phyloP scores from a whole-genome alignment of 371 early-diverging fungal species.

The Polyrhizophydium stewartii region DNA sequence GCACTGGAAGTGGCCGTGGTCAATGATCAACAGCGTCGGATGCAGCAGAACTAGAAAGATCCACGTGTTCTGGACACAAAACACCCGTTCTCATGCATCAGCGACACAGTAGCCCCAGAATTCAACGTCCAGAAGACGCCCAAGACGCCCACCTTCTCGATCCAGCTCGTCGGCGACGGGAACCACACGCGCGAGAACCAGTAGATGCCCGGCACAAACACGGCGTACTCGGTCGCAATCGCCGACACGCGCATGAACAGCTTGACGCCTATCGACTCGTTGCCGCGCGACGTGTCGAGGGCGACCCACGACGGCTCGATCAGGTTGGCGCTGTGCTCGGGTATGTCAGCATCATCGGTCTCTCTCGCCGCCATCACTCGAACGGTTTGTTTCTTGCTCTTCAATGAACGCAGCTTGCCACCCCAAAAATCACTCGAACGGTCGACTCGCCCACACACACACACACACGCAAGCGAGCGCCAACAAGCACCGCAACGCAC shows the following conservation, averaged over 20 bases:
- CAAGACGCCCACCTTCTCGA: not conserved
- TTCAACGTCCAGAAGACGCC: too few relatives aligned
- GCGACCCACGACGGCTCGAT: conserved; percentile 84
- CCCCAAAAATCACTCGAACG: too few relatives aligned
- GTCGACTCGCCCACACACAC: too few relatives aligned
- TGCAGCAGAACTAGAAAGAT: conserved; percentile 66
- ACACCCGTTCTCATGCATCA: not conserved
- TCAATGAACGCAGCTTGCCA: too few relatives aligned
- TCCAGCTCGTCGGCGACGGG: not conserved
- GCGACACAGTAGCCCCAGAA: not conserved
- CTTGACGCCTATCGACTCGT: conserved; percentile 66
- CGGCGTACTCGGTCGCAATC: conserved; percentile 62
- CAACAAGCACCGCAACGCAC: conserved; percentile 43
- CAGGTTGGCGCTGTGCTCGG: conserved; percentile 63
- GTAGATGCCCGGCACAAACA: conserved; percentile 74
- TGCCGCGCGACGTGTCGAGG: conserved; percentile 78
- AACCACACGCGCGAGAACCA: conserved; percentile 33
- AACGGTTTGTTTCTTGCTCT: too few relatives aligned
- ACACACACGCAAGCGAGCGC: not conserved
- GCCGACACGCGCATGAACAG: conserved; percentile 89
- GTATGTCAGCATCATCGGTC: too few relatives aligned
- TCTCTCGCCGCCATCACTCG: too few relatives aligned
- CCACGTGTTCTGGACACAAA: conserved; percentile 12
- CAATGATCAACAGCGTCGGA: conserved; percentile 84
- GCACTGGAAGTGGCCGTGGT: conserved; percentile 95